Percentiles rank a stretch among this genome's conserved stretches.
These are phyloP conservation scores for Phellopilus nigrolimitatus DNA, from an alignment of 1,284 basidiomycete species.

Conservation along the genomic window DNA sequence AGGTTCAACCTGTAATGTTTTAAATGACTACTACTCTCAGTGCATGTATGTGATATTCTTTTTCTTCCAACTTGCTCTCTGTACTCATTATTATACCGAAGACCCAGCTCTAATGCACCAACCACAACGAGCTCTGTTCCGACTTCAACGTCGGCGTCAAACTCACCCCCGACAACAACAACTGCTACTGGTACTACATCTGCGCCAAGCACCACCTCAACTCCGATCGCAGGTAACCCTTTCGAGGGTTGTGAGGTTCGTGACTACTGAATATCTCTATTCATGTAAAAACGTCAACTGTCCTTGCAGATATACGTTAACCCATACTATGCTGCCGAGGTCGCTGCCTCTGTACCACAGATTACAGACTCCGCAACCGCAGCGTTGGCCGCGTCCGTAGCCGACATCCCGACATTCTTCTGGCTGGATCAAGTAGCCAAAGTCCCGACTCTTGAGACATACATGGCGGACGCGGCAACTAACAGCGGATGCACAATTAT, in stretches of 20 bases:
- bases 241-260: conserved; percentile 43
- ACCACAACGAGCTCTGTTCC: conserved; percentile 24
- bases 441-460: conserved; percentile 45
- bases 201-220: conserved; percentile 22
- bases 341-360: conserved; percentile 42
- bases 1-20: conserved; percentile 34
- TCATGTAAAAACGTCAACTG: too few species aligned
- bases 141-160: conserved; percentile 22
- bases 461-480: conserved; percentile 47
- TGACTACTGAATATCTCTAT: conserved; percentile 13
- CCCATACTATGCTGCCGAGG: conserved; percentile 50
- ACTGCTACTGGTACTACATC: conserved; percentile 24
- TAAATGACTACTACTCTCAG: conserved; percentile 53
- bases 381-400: conserved; percentile 47
- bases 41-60: conserved; percentile 40
- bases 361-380: conserved; percentile 45
- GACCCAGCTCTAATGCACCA: conserved; percentile 3
- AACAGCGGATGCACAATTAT: conserved; percentile 48
- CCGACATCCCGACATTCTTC: conserved; percentile 53
- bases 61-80: conserved; percentile 1
- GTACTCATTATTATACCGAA: conserved; percentile 11
- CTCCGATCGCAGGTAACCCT: conserved; percentile 47
- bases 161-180: conserved; percentile 26
- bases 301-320: conserved; percentile 40
- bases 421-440: conserved; percentile 57